Base-by-base conservation (phyloP, 2,329 filamentous ascomycete genomes). In the Colletotrichum acutatum region DNA sequence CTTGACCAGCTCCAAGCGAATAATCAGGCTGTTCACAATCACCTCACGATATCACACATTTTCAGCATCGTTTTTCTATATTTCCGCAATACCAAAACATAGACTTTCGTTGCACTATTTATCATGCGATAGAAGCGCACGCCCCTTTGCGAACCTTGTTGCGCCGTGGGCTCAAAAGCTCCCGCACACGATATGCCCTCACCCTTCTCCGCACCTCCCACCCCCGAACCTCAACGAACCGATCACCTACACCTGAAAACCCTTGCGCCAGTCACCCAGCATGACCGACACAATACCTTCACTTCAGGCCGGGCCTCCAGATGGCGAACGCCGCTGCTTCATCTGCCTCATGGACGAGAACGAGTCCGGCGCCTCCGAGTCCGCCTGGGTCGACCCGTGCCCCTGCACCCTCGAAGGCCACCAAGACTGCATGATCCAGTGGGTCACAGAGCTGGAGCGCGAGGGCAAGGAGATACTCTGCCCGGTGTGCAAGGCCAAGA, bases 371-470 rank as follows among this genome's bases (percentile, higher is more conserved):
- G 78, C 86, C 9, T 85, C 88, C 4, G 78, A 79, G 22, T 80
- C 83, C 58, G 82, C 85, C 67, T 99, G 97, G 96, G 91, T 94
- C 57, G 94, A 93, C 67, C 95, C 97, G 1, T 99, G 97, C 80
- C 93, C 93, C 0, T 99, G 97, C 83, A 95, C 94, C 14, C 87
- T 99, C 52, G 94, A 94, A 68, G 97, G 95, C 1, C 97, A 99
- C 81, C 95, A 98, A 81, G 90, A 91, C 73, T 98, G 95, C 80
- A 88, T 98, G 76, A 87, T 98, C 52, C 93, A 95, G 78, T 99
- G 95, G 95, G 93, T 98, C 22, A 93, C 94, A n/a, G 95, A 98
- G 79, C 90, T 95, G 79, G 95, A 98, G 83, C 88, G 82, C 72
- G 82, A 89, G 79, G 81, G 86, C 80, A 90, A 90, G 67, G 91